phyloP scores from a whole-genome alignment of 257 asterid genomes.

The Lycium ferocissimum region DNA sequence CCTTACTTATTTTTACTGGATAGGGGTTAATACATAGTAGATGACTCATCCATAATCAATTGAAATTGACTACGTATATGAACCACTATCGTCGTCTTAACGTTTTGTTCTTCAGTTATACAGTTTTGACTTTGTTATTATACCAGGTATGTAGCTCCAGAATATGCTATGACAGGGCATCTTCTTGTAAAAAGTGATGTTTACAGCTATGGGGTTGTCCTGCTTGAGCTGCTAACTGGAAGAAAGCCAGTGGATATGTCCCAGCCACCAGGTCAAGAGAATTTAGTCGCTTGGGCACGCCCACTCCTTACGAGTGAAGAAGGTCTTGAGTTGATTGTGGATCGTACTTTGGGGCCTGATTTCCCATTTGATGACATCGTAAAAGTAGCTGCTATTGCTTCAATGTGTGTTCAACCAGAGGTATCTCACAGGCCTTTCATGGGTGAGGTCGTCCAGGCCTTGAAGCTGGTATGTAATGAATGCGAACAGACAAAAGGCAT shows the following conservation, averaged over 20 bases:
- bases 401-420: constrained; percentile 95
- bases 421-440: constrained; percentile 91
- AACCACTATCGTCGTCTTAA: neutral
- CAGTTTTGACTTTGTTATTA: constrained; percentile 25
- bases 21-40: neutral
- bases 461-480: constrained; percentile 79
- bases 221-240: constrained; percentile 91
- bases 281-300: constrained; percentile 89
- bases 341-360: constrained; percentile 62
- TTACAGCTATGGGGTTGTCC: constrained; percentile 99
- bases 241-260: constrained; percentile 93
- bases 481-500: constrained; percentile 53
- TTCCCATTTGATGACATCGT: constrained; percentile 66
- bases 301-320: constrained; percentile 71
- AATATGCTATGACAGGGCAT: constrained; percentile 96
- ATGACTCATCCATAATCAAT: neutral
- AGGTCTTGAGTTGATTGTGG: constrained; percentile 65
- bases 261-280: constrained; percentile 92
- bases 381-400: constrained; percentile 92
- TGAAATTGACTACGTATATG: constrained; percentile 14
- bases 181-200: constrained; percentile 91
- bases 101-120: neutral
- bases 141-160: constrained; percentile 91
- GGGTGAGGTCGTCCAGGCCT: constrained; percentile 98
- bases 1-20: neutral